Conservation (phyloP, 2,329 filamentous ascomycete genomes). For the Westerdykella ornata region DNA sequence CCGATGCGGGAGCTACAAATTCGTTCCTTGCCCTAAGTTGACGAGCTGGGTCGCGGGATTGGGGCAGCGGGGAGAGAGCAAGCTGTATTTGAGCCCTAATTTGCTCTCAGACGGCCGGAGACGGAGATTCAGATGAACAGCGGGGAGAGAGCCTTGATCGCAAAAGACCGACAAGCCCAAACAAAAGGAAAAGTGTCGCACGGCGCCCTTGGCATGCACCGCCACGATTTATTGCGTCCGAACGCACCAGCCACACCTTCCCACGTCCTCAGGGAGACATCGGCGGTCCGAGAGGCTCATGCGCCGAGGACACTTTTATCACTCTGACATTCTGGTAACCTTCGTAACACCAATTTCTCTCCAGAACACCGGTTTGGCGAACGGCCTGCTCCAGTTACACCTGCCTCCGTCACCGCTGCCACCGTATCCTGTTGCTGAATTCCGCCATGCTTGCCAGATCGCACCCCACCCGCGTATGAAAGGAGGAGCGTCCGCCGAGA, state of each 20-base stretch:
- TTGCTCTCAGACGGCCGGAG: neutral
- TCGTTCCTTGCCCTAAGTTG: slow-evolving; percentile 11
- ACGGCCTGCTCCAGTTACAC: slow-evolving; percentile 1
- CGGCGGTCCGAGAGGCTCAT: no score
- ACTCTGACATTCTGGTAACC: neutral
- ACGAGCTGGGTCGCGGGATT: slow-evolving; percentile 22
- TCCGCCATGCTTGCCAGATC: slow-evolving; percentile 21
- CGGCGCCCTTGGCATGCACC: no score
- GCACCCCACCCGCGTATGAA: slow-evolving; percentile 16
- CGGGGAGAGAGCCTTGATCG: no score
- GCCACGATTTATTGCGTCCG: no score
- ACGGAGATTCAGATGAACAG: neutral
- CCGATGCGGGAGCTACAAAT: slow-evolving; percentile 20
- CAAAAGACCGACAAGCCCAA: no score
- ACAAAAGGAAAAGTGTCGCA: no score
- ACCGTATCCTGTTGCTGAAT: slow-evolving; percentile 2
- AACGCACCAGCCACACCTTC: no score
- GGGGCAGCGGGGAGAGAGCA: slow-evolving; percentile 15
- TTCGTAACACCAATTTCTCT: no score
- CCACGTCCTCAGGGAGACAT: no score
- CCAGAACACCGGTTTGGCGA: no score
- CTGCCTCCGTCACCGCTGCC: slow-evolving; percentile 2
- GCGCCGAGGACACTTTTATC: neutral
- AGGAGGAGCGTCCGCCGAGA: slow-evolving; percentile 10
- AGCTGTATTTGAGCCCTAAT: slow-evolving; percentile 14